Base-by-base conservation (phyloP, 805 yeast genomes). In the Candida boleticola region DNA sequence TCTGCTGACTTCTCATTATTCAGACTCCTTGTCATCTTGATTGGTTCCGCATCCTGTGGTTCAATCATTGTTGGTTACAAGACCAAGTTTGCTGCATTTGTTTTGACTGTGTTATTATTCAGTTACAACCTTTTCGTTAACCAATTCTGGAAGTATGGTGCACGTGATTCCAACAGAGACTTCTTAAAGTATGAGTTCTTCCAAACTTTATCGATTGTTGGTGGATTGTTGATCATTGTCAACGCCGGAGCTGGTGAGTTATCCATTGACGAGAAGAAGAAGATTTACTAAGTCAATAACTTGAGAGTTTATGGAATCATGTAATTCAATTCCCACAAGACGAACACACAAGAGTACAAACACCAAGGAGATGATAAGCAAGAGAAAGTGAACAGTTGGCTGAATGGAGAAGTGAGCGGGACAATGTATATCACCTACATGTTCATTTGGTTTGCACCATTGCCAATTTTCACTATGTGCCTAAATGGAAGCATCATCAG, bases 191-290 rank as follows among this genome's bases (percentile, higher is more conserved):
- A 90, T 64, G 98, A 90, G 66, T 87, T 86, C 64, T 92, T 85
- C 77, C 99, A 93, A 71, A 89, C 96, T 30, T 74, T 92, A 60
- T 85, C 95, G 44, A 92, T 92, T 60, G 90, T 92, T 39, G 99
- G 99, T 44, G 99, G 98, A 1, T 77, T 92, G 48, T 68, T 92
- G 47, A 71, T 93, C 51, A 87, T 93, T 47, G 96, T 88, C 45
- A 89, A 86, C 67, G 88, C 96, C 3, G 99, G 99, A 48, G 98
- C 98, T 23, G 99, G 99, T 39, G 90, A 86, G 54, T 74, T 92
- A 50, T 86, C 96, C 21, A 70, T 92, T 44, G 99, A 92, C 59
- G 97, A 89, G 64, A 92, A 93, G 83, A 90, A 92, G 74, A 92
- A 92, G 74, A 82, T 87, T 45, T 88, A 85, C 61, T 89, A 68